phyloP scores from a whole-genome alignment of 2,329 filamentous ascomycete species.

The Nemania sp. region DNA sequence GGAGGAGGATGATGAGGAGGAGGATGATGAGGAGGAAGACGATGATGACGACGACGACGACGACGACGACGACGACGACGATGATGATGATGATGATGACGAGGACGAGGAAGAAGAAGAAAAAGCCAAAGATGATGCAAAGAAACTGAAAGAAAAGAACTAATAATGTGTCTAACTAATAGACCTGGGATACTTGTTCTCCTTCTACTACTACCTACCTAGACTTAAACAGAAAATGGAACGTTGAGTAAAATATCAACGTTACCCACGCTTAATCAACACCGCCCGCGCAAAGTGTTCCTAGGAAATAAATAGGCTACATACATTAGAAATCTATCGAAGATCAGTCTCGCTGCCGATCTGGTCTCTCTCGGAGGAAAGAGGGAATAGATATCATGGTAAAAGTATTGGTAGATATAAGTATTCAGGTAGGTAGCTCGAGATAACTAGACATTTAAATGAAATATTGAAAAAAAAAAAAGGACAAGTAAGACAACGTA shows the following conservation, averaged over 20 bases:
- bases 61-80: conserved; percentile 35
- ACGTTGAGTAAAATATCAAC: background rate
- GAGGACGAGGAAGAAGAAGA: conserved; percentile 32
- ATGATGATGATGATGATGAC: conserved; percentile 31
- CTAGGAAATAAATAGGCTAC: too few relatives aligned
- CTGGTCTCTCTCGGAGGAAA: too few relatives aligned
- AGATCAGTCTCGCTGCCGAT: too few relatives aligned
- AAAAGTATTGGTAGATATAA: too few relatives aligned
- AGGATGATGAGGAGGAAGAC: conserved; percentile 33
- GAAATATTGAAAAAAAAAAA: too few relatives aligned
- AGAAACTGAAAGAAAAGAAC: conserved; percentile 28
- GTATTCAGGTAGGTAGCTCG: too few relatives aligned
- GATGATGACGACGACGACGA: conserved; percentile 39
- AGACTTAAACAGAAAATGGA: too few relatives aligned
- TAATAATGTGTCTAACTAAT: conserved; percentile 30
- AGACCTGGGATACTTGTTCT: background rate
- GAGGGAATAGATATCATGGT: too few relatives aligned
- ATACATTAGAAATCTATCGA: too few relatives aligned
- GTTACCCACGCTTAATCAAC: background rate
- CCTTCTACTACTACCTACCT: too few relatives aligned
- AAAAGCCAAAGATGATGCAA: conserved; percentile 22
- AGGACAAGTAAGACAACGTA: too few relatives aligned
- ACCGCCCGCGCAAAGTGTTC: background rate
- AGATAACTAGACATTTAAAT: too few relatives aligned
- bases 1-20: conserved; percentile 32